Evolutionary conservation across 2,329 filamentous ascomycete genomes (phyloP), one percentile per base, ranked within the genome.

Genomic region (Cordyceps cateniannulata): DNA sequence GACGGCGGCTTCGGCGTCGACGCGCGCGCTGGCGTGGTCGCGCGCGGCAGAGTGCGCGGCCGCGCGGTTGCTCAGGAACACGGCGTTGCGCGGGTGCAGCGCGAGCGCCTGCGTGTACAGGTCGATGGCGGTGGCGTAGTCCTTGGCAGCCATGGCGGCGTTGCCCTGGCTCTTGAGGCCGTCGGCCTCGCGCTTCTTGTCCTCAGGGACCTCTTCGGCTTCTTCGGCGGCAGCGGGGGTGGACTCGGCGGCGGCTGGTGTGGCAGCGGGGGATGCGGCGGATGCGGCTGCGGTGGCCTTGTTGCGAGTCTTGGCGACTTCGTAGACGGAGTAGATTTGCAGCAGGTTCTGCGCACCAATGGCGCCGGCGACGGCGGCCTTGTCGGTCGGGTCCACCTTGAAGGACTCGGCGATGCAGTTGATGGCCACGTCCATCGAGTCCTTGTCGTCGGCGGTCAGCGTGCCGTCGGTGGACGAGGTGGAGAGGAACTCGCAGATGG

Each of bases 21-120:
- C 81, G 68, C 85, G 87, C 14, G 95, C 95, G 64, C 89, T 87
- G 64, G 88, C 85, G 78, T 98, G 93, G 76, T 96, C 87, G 68
- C 87, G 85, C 64, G 86, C 86, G 24, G 91, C 93, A 29, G 88
- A 92, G 81, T 96, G 90, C 6, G 95, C 95, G 51, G 95, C 95
- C 12, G 95, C 95, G 66, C 95, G 91, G 85, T 99, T 99, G 65
- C 91, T 96, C 45, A 99, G 88, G 82, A 95, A 99, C 76, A 99
- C 95, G 44, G 93, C 90, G 78, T 99, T 98, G 66, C 85, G 80
- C 1, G 95, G 91, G 67, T 90, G 78, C 58, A 97, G 80, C 60
- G 85, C 82, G 27, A 99, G 85, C 4, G 95, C 95, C 75, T 93
- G 83, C 27, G 90, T 91, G 82, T 99, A 99, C 66, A 90, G 81